Base-by-base conservation (phyloP, 2,329 filamentous ascomycete genomes). In the Pseudocercospora fuligena region DNA sequence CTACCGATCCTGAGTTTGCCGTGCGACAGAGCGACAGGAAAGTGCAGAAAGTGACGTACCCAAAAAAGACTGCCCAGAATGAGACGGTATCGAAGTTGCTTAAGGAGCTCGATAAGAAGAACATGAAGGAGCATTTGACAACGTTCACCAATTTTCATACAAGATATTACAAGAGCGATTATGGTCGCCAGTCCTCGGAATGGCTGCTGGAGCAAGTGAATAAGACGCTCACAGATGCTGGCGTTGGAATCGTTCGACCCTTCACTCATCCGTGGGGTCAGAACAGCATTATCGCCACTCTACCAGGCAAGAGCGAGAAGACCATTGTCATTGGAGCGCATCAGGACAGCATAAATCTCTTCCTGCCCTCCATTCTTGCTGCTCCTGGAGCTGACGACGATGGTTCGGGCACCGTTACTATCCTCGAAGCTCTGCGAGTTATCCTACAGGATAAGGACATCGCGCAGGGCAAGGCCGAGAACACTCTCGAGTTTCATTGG, bases 401-500 rank as follows among this genome's bases (percentile, higher is more conserved):
- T 77, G 94, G 91, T 72, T 93, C 93, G 65, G 95, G 74, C 19
- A 76, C 93, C 1, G 93, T 98, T 21, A 98, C 94, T 9, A 98
- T 97, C 72, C 87, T 98, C 61, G 94, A 99, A 81, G 92, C 93
- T 2, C 87, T 99, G 76, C 88, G 93, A 40, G 90, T 92, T 51
- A 85, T 98, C 7, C 85, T 97, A 64, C 59, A 72, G 40, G 86
- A 87, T 72, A 90, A 90, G n/a, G 86, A 89, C 60, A 86, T 97
- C 66, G 80, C 89, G 43, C 63, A 73, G 6, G 93, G 93, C 69
- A 87, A 92, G 70, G 90, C 89, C 3, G 80, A 87, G 66, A 97
- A 97, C 81, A 97, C 93, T 0, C 84, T 99, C 72, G 94, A 98
- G 82, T 98, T 98, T 80, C 94, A 97, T 81, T 97, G 93, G 93